phyloP scores from a whole-genome alignment of 1,139 yeast genomes.

The Yamadazyma sp. region DNA sequence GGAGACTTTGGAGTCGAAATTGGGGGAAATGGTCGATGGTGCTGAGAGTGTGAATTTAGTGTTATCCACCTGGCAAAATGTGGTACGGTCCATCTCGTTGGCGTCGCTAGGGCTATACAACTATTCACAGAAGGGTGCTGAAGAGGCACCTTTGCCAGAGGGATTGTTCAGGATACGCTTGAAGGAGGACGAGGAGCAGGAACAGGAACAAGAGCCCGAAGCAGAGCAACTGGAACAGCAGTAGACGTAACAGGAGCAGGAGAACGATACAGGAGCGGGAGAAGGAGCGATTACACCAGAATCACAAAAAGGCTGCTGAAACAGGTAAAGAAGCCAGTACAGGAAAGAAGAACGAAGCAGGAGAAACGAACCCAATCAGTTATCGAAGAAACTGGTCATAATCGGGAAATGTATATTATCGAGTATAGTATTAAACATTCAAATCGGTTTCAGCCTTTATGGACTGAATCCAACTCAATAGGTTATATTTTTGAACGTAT shows the following conservation, averaged over 20 bases:
- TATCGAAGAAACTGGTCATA: not conserved
- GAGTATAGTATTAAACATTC: conserved; percentile 4
- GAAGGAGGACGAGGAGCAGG: conserved; percentile 27
- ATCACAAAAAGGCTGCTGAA: no score
- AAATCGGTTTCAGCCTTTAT: conserved; percentile 14
- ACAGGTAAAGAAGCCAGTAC: no score
- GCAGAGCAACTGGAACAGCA: no score
- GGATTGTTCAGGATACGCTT: conserved; percentile 66
- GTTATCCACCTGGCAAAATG: conserved; percentile 69
- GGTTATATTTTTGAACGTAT: conserved; percentile 19
- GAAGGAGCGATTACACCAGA: no score
- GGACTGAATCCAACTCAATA: conserved; percentile 29
- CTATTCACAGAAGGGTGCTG: conserved; percentile 47
- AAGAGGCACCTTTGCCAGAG: conserved; percentile 43
- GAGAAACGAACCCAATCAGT: no score
- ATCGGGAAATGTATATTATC: conserved; percentile 2
- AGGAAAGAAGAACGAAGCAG: no score
- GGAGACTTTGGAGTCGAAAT: conserved; percentile 46
- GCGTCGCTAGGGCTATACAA: conserved; percentile 62
- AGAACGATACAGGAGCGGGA: no score
- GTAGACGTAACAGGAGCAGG: no score
- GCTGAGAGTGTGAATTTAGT: conserved; percentile 57
- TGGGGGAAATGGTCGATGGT: conserved; percentile 55
- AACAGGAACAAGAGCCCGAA: conserved; percentile 4
- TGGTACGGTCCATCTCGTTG: conserved; percentile 61